These are phyloP conservation scores for Saturnispora hagleri DNA, from an alignment of 805 yeast species.

Conservation along the genomic window DNA sequence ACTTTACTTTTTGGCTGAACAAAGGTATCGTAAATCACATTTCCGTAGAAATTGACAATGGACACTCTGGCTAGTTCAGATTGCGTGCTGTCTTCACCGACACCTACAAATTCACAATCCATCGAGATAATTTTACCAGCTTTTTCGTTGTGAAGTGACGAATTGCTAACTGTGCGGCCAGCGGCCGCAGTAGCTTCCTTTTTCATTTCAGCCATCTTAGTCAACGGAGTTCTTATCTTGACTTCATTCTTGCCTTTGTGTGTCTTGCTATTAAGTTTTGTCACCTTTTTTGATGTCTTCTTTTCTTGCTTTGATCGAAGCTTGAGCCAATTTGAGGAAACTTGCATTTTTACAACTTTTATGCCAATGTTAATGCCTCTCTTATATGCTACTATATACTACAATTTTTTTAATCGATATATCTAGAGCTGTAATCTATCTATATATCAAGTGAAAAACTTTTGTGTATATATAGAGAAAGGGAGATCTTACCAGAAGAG, in stretches of 20 bases:
- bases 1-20: slow-evolving; percentile 71
- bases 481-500: not conserved
- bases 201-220: slow-evolving; percentile 7
- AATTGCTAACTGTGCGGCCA: not conserved
- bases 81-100: slow-evolving; percentile 61
- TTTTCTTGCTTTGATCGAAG: slow-evolving; percentile 9
- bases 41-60: slow-evolving; percentile 75
- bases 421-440: not conserved
- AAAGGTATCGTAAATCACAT: slow-evolving; percentile 57
- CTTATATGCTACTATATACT: too few species aligned
- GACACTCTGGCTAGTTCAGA: slow-evolving; percentile 83
- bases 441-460: not conserved
- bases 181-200: not conserved
- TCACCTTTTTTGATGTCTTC: not conserved
- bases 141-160: slow-evolving; percentile 17
- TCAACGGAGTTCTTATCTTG: slow-evolving; percentile 11
- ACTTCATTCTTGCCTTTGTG: not conserved
- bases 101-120: slow-evolving; percentile 94
- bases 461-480: not conserved
- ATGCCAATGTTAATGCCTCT: too few species aligned
- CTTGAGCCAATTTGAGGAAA: slow-evolving; percentile 20
- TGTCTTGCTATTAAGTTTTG: not conserved
- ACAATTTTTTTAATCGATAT: too few species aligned
- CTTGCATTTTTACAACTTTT: not conserved
- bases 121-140: slow-evolving; percentile 72